Evolutionary conservation across 2,329 filamentous ascomycete genomes (phyloP), one percentile per base, ranked within the genome.

Genomic region (Fusarium pininemorale): DNA sequence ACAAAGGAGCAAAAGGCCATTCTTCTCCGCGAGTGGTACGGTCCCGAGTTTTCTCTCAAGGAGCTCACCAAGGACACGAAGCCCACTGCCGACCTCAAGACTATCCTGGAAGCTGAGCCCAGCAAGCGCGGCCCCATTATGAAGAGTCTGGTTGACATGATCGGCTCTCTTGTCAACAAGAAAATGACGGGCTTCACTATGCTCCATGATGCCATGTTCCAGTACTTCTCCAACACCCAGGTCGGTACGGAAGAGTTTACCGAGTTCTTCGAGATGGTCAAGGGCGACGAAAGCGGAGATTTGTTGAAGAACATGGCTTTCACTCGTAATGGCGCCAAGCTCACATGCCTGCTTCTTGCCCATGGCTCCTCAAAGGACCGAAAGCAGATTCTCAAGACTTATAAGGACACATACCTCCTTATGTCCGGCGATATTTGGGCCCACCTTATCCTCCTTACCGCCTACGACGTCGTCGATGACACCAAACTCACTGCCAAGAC

Each of bases 171-270:
- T 47, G 89, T 98, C 54, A 95, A 99, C 84, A 99, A 99, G 89
- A 96, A 96, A 84, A 92, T 96, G 84, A 97, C 94, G 2, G 96
- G 94, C 15, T 98, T 99, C 84, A 98, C 96, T 5, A 97, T 99
- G 89, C 90, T 99, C 26, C 97, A 99, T 83, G 96, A 98, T 79
- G 96, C 96, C 56, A 98, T 99, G 95, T 87, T 98, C 68, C 96
- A 99, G 81, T 99, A 98, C 83, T 98, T 96, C 84, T 85, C 94
- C 60, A 96, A 93, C 78, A 90, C 92, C 53, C 92, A 93, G 74
- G 86, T 90, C 9, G 95, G 93, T 7, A 94, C 91, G 50, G 91
- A 94, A 66, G 96, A 98, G 81, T 91, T 94, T 47, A 93, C 87
- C 38, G 95, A 97, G 77, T 98, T 98, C 80, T 85, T 97, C 66